These are phyloP conservation scores for Periconia macrospinosa DNA, from an alignment of 2,329 filamentous ascomycete genomes.

Conservation along the genomic window DNA sequence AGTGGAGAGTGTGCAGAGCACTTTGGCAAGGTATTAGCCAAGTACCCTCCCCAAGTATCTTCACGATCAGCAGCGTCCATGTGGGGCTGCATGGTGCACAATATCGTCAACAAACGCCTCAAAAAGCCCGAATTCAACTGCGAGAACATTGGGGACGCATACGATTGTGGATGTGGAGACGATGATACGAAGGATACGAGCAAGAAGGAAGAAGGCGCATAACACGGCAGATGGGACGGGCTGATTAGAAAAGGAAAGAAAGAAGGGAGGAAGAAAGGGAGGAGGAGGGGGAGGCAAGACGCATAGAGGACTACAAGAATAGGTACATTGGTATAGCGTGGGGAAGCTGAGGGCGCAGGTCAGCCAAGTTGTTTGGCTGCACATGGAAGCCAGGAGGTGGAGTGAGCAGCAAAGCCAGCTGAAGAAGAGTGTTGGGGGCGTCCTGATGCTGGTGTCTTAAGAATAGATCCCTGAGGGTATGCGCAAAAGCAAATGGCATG, in stretches of 20 bases:
- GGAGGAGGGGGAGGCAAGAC: conserved; percentile 9
- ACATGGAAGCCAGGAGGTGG: too few species aligned
- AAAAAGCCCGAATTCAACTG: conserved; percentile 65
- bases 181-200: conserved; percentile 46
- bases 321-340: background rate
- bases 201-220: conserved; percentile 12
- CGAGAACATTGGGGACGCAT: conserved; percentile 66
- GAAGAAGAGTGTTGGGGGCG: background rate
- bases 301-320: too few species aligned
- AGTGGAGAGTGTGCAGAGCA: conserved; percentile 68
- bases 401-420: background rate
- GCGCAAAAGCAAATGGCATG: conserved; percentile 10
- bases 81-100: conserved; percentile 69
- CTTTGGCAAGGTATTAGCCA: conserved; percentile 62
- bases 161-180: conserved; percentile 67
- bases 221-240: conserved; percentile 8
- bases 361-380: too few species aligned
- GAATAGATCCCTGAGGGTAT: conserved; percentile 4
- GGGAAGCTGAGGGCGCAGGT: background rate
- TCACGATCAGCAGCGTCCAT: conserved; percentile 64
- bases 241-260: conserved; percentile 8
- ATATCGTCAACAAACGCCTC: conserved; percentile 65
- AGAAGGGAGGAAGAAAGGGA: conserved; percentile 5
- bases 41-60: conserved; percentile 66
- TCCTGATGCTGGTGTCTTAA: background rate